Percentiles rank a stretch among this genome's conserved stretches.
phyloP scores from a whole-genome alignment of 148 eudicot genomes.

The Spergularia bocconei region DNA sequence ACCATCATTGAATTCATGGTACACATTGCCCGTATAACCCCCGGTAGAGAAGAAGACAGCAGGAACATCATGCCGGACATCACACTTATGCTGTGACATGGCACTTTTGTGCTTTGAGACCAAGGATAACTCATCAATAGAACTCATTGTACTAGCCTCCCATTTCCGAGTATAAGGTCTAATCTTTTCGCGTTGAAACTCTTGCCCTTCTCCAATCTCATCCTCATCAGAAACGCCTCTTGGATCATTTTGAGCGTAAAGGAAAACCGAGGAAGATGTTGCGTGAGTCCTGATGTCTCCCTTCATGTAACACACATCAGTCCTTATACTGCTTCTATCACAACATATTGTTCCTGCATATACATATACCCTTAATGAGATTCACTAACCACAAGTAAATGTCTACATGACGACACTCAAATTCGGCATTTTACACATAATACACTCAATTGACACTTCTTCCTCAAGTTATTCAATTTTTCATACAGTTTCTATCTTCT shows the following conservation, averaged over 20 bases:
- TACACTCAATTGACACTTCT: too few species aligned
- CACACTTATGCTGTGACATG: constrained; percentile 38
- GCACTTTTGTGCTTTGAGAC: constrained; percentile 36
- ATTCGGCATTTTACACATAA: neutral
- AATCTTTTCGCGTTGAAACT: constrained; percentile 58
- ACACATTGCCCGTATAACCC: constrained; percentile 85
- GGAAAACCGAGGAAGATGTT: constrained; percentile 53
- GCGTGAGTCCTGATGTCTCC: constrained; percentile 87
- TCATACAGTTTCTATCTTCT: neutral
- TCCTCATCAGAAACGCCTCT: constrained; percentile 22
- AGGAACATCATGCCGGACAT: constrained; percentile 76
- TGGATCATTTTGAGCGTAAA: constrained; percentile 44
- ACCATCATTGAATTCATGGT: constrained; percentile 93
- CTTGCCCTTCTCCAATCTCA: constrained; percentile 24
- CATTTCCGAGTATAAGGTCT: constrained; percentile 89
- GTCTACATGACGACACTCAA: neutral
- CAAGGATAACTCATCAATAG: constrained; percentile 61
- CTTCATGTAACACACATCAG: constrained; percentile 79
- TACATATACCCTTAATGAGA: neutral
- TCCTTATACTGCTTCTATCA: constrained; percentile 66
- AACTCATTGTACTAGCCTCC: constrained; percentile 66
- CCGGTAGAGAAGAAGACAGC: constrained; percentile 94
- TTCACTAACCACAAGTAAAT: neutral
- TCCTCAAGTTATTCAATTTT: neutral
- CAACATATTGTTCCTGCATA: constrained; percentile 83